Evolutionary conservation across 2,329 filamentous ascomycete genomes (phyloP), one percentile per base, ranked within the genome.

Genomic region (Fusarium sublunatum): DNA sequence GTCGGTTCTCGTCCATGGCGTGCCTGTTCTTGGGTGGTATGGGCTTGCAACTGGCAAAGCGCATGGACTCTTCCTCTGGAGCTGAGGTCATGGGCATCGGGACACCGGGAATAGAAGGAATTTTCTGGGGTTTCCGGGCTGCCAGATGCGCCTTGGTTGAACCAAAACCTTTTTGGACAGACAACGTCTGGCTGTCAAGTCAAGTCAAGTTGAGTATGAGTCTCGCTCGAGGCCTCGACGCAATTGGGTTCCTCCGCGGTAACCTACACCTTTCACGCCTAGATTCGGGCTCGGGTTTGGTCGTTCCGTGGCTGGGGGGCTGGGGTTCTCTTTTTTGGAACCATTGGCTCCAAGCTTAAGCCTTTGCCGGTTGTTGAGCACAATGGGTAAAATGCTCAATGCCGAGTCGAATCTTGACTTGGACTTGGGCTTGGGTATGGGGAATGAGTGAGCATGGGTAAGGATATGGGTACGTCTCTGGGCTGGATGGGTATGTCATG

Each of bases 1-100:
- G 64, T 70, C 68, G 68, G 68, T 67, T 69, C 61, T 54, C 19
- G 45, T 22, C 55, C 50, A 40, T 42, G 38, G 42, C 42, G 48
- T 49, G 41, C 35, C 57, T 65, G 49, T 36, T 26, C 29, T 40
- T 49, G 35, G 55, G 51, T 52, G 43, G 53, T 40, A 63, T 63
- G 35, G 42, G 42, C 42, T 42, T 58, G 38, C 22, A 19, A 36
- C 34, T 53, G 39, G 32, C 31, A 31, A 22, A 22, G 34, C n/a
- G 44, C 32, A 47, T 41, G 28, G 26, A 36, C 44, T 51, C 26
- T 39, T 9, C n/a, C 25, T 24, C 25, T 15, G 19, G 40, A 19
- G 29, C 46, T 43, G 43, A 52, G 19, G 44, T n/a, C 41, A 32
- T 29, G 45, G 39, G 31, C 28, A 42, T 43, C 31, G 34, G 49